Conservation (phyloP, 441 rosid species). For the Brassica hybrid region DNA sequence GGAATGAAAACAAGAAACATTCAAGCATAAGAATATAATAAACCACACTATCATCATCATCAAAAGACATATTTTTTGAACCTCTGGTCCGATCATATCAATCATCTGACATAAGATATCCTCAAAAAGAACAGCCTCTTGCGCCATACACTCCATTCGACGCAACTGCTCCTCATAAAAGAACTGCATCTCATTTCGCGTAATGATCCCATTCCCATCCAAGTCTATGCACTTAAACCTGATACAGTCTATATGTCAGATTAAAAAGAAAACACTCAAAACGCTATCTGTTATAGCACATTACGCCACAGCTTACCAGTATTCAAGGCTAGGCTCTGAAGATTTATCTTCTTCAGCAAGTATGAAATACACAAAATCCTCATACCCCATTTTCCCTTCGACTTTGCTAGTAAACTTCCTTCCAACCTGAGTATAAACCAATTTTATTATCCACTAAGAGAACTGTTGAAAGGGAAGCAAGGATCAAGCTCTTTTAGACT, state of each 20-base stretch:
- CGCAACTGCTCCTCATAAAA: conserved; percentile 97
- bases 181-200: conserved; percentile 94
- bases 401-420: not conserved
- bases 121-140: conserved; percentile 95
- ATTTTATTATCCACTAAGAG: too few species aligned
- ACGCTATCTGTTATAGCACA: not conserved
- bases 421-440: not conserved
- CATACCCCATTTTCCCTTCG: not conserved
- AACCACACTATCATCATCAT: not conserved
- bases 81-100: conserved; percentile 98
- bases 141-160: conserved; percentile 99
- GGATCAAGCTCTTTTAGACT: not conserved
- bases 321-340: not conserved
- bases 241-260: conserved; percentile 21
- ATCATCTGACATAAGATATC: conserved; percentile 97
- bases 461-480: not conserved
- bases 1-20: conserved; percentile 10
- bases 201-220: conserved; percentile 89
- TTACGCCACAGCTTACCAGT: not conserved
- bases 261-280: conserved; percentile 39
- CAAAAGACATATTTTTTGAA: conserved; percentile 24
- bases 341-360: not conserved
- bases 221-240: conserved; percentile 98
- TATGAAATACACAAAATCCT: not conserved
- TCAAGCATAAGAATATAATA: conserved; percentile 5